A percentile compares a stretch with the other conserved stretches of the same genome.
phyloP scores from a whole-genome alignment of 768 basidiomycete genomes.

The Collybia mongolica region DNA sequence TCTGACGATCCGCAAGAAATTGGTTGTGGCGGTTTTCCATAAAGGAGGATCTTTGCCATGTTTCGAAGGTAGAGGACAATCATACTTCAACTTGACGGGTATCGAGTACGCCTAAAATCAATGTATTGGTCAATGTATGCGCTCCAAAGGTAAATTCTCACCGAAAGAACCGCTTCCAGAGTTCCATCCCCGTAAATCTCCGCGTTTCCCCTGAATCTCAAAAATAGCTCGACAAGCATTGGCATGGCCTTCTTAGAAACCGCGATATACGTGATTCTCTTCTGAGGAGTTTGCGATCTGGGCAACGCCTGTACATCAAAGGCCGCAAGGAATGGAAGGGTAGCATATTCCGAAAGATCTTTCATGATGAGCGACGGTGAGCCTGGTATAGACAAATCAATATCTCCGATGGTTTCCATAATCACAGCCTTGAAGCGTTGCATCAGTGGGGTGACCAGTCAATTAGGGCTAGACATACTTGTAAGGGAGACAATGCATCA shows the following conservation, averaged over 20 bases:
- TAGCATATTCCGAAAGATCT: constrained; percentile 83
- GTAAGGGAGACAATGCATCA: constrained; percentile 76
- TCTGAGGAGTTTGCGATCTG: constrained; percentile 44
- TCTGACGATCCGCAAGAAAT: constrained; percentile 72
- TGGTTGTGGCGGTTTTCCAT: constrained; percentile 93
- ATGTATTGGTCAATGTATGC: not conserved
- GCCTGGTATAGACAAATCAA: constrained; percentile 63
- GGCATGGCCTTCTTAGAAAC: constrained; percentile 90
- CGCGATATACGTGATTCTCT: constrained; percentile 85
- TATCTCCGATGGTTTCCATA: constrained; percentile 62
- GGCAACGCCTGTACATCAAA: constrained; percentile 54
- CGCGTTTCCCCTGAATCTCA: constrained; percentile 55
- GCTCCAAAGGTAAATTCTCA: constrained; percentile 31
- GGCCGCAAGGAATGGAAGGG: constrained; percentile 83
- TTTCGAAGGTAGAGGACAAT: constrained; percentile 87
- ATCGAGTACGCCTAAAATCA: constrained; percentile 73
- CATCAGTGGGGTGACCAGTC: not conserved
- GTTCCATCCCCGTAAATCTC: constrained; percentile 82
- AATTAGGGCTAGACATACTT: constrained; percentile 42
- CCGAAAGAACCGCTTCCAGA: constrained; percentile 78
- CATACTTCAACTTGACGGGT: constrained; percentile 92
- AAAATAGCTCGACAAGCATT: constrained; percentile 73
- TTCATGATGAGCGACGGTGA: constrained; percentile 73
- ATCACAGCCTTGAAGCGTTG: constrained; percentile 55
- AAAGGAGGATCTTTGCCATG: constrained; percentile 85